Evolutionary conservation across 176 grass and related monocot genomes (phyloP).

Genomic region (Oryza meyeriana): DNA sequence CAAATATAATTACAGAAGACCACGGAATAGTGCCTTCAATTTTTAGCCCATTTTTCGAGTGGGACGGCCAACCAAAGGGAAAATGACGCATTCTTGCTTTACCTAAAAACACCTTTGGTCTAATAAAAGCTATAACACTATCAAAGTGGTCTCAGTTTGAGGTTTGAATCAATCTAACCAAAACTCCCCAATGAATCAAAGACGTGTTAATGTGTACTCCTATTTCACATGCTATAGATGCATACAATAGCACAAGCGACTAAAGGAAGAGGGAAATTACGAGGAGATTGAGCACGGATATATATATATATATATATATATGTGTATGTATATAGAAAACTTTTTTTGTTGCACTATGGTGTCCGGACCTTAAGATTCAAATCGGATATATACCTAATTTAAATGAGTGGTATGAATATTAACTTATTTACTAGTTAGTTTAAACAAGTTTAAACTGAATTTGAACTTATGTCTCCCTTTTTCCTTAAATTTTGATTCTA

Average conservation of each 20-base stretch:
- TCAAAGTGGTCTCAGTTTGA: not conserved
- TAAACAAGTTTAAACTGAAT: no score
- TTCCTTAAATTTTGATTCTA: no score
- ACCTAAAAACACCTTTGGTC: constrained; percentile 28
- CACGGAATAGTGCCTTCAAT: not conserved
- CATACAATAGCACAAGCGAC: not conserved
- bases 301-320: not conserved
- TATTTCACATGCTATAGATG: not conserved
- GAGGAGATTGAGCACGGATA: not conserved
- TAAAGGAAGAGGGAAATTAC: not conserved
- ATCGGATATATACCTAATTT: no score
- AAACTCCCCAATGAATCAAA: not conserved
- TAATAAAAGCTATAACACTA: constrained; percentile 24
- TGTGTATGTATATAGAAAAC: no score
- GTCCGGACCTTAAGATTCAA: no score
- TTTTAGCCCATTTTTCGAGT: not conserved
- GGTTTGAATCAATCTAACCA: constrained; percentile 13
- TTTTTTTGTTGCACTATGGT: no score
- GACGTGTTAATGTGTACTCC: not conserved
- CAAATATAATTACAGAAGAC: not conserved
- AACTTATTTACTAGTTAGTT: no score
- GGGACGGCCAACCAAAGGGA: constrained; percentile 20
- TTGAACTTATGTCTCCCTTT: no score
- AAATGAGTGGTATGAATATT: no score
- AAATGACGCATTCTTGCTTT: constrained; percentile 18